Evolutionary conservation across 2,329 filamentous ascomycete species (phyloP), one percentile per base, ranked within the genome.

Genomic region (Apiospora saccharicola): DNA sequence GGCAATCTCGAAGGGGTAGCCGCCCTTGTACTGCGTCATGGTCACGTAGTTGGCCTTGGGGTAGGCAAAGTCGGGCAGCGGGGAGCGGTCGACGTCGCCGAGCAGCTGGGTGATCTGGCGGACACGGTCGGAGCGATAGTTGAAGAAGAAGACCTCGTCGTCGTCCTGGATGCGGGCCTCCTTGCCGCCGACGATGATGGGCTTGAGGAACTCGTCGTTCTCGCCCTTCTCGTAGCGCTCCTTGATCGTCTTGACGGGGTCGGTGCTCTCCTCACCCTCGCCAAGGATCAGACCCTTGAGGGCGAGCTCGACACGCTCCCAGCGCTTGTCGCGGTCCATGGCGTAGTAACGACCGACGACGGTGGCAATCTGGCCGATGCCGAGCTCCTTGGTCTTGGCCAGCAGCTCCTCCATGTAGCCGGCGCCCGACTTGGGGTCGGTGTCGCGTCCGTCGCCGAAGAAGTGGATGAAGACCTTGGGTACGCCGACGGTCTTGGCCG

Each of bases 301-400:
- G 77, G 93, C 96, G 77, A 98, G 79, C 87, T 98, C 94, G 77
- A 98, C 88, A 81, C 96, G 90, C 81, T 99, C 96, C 96, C 96
- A 99, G 83, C 96, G 91, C 94, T 98, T 98, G 84, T 99, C 96
- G 78, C 96, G 95, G 87, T 99, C 96, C 96, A 99, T 99, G 84
- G 95, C 94, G 84, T 94, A 99, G 91, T 98, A 99, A 78, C 96
- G 92, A 73, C 96, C 96, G 73, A 98, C 96, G 68, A 98, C 90
- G 49, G 96, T 98, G 44, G 94, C 96, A 76, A 99, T 90, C 84
- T 98, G 89, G 76, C 96, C 96, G 75, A 92, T 85, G 64, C 94
- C 95, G 76, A 97, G 89, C 83, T 98, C 94, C 85, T 96, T 91
- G 76, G 90, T 90, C 78, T 91, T 93, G 72, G 93, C 90, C 73